Base-by-base conservation (phyloP, 371 early-diverging fungal genomes). In the Sporodiniella umbellata region DNA sequence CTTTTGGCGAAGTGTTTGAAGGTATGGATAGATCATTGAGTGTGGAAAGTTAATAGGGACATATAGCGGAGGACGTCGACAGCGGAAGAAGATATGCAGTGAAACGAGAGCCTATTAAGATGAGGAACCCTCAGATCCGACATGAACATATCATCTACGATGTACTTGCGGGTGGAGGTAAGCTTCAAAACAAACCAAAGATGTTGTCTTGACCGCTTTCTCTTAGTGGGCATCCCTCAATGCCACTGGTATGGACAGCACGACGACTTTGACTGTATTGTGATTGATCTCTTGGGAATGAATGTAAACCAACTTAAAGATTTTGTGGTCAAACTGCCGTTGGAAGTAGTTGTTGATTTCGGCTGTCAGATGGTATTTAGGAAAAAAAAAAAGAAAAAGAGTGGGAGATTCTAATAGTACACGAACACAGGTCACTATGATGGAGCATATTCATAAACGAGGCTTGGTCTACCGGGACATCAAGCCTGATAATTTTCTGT, bases 401-500 rank as follows among this genome's bases (percentile, higher is more conserved):
- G 31, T 2, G 31, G 12, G 31, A 44, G 37, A 42, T 22, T 21
- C 40, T 21, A 40, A 28, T n/a, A 18, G 30, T 28, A 58, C 42
- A 33, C 4, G 0, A 25, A 45, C 25, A 11, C 78, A 94, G 97
- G 83, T 98, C 44, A 87, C 92, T 4, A 88, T 96, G 37, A 86
- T 99, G 58, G 99, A 99, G 75, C 95, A 91, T 68, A 87, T 99
- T 54, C 99, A 99, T 70, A 87, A 91, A 56, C 94, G 94, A 33
- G 72, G 72, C n/a, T 48, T 75, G 48, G 84, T 89, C 45, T 89
- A 87, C 53, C 78, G 92, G 45, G 90, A 92, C 56, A 83, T 92
- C 54, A 90, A 92, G 65, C 99, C 99, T 4, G 99, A 99, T 66
- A 99, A 99, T 80, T 99, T 99, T 77, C 75, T 96, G 19, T 69